phyloP scores from a whole-genome alignment of 177 flowering plant species.

The Vitis hybrid region DNA sequence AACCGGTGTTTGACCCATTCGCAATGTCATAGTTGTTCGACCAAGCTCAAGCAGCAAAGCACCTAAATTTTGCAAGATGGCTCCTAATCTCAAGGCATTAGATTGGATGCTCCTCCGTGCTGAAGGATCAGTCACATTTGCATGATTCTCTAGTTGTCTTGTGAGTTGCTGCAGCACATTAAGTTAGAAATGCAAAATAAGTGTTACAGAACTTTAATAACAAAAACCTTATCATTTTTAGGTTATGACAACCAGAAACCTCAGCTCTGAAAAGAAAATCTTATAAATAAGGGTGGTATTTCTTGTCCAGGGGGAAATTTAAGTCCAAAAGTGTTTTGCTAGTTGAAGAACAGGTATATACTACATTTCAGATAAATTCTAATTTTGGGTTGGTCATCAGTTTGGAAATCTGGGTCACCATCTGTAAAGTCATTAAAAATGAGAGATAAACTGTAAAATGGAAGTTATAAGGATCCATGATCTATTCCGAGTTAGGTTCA shows the following conservation, averaged over 20 bases:
- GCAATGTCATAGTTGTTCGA: constrained; percentile 63
- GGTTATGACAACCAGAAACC: neutral
- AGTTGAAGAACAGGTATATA: too few relatives aligned
- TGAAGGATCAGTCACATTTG: constrained; percentile 36
- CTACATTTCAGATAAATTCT: too few relatives aligned
- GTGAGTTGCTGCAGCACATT: constrained; percentile 51
- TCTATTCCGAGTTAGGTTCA: neutral
- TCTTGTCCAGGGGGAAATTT: too few relatives aligned
- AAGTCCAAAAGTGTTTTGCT: too few relatives aligned
- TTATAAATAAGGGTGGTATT: too few relatives aligned
- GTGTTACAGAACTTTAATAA: neutral
- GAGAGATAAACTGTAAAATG: too few relatives aligned
- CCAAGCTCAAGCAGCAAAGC: constrained; percentile 73
- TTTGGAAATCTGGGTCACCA: too few relatives aligned
- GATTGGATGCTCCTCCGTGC: constrained; percentile 48
- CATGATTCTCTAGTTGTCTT: constrained; percentile 43
- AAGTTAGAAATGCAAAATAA: constrained; percentile 4
- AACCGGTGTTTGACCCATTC: constrained; percentile 63
- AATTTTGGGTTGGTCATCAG: too few relatives aligned
- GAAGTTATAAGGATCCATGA: neutral
- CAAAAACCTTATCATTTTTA: too few relatives aligned
- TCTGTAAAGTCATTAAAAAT: too few relatives aligned
- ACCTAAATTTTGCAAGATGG: constrained; percentile 55
- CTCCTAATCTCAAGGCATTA: constrained; percentile 50
- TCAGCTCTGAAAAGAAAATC: neutral